Percentiles rank a stretch among this genome's conserved stretches.
Conservation (phyloP, 345 rosid species). For the Linum usitatissimum region DNA sequence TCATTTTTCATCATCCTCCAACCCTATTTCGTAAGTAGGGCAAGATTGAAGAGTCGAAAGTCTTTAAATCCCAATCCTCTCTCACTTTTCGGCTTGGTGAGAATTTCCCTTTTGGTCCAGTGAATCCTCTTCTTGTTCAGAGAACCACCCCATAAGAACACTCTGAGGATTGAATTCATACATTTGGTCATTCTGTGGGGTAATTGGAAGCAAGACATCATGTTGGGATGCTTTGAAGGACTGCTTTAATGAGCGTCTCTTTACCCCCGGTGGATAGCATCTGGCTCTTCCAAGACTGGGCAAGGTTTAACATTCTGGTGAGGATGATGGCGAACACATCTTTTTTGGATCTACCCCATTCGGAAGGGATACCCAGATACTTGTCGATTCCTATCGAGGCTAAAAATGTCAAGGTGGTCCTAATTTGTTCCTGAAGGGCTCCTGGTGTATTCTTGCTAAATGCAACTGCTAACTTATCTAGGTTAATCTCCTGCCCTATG, state of each 20-base stretch:
- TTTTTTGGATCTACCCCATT: not conserved
- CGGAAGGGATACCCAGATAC: not conserved
- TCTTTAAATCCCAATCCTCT: not conserved
- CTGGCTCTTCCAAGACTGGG: not conserved
- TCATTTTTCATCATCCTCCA: not conserved
- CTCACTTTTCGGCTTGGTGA: not conserved
- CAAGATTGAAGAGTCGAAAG: not conserved
- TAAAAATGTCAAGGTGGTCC: no score
- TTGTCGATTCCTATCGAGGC: not conserved
- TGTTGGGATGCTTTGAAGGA: not conserved
- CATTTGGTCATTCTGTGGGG: not conserved
- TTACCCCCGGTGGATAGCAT: not conserved
- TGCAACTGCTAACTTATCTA: not conserved
- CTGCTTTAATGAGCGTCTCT: not conserved
- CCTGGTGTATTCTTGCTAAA: not conserved
- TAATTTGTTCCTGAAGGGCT: no score
- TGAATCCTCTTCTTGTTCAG: not conserved
- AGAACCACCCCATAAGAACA: not conserved
- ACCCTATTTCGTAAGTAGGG: not conserved
- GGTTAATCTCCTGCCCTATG: not conserved
- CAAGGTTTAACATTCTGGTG: not conserved
- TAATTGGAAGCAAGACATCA: not conserved
- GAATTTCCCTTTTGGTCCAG: not conserved
- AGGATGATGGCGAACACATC: not conserved
- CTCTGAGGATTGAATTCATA: not conserved